Conservation (phyloP, 2,329 filamentous ascomycete species). For the Chrysoporthe puriensis region DNA sequence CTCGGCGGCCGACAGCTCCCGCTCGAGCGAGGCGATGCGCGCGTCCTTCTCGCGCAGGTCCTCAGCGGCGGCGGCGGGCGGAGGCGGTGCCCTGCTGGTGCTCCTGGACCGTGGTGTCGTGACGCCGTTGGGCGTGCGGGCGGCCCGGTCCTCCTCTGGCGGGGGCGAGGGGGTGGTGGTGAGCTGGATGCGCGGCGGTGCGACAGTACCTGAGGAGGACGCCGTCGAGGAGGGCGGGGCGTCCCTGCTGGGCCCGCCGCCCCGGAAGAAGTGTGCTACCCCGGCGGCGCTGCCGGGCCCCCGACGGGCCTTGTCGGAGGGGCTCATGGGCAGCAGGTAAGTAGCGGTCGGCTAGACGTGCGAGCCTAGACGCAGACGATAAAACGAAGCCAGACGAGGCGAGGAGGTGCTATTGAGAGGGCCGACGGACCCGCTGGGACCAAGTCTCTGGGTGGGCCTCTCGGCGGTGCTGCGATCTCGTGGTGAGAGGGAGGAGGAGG, state of each 20-base stretch:
- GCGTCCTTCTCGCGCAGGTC: conserved; percentile 47
- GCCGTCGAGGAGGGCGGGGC: conserved; percentile 2
- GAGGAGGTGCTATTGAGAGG: too few relatives aligned
- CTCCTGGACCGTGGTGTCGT: conserved; percentile 5
- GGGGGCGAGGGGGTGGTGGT: conserved; percentile 22
- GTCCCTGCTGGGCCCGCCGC: conserved; percentile 5
- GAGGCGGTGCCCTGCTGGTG: conserved; percentile 17
- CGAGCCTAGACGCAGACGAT: background rate
- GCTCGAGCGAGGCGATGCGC: conserved; percentile 56
- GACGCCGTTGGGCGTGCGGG: conserved; percentile 11
- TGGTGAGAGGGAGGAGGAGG: background rate
- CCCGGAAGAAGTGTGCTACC: conserved; percentile 19
- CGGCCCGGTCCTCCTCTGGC: background rate
- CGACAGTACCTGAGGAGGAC: conserved; percentile 13
- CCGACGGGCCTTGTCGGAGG: conserved; percentile 26
- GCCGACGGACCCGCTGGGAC: background rate
- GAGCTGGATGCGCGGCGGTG: conserved; percentile 21
- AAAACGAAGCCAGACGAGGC: too few relatives aligned
- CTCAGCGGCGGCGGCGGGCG: conserved; percentile 12
- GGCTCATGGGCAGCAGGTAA: conserved; percentile 17
- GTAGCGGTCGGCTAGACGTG: background rate
- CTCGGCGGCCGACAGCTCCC: conserved; percentile 57
- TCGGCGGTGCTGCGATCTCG: background rate
- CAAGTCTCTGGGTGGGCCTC: background rate
- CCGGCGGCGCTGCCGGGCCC: conserved; percentile 17